Percentiles rank a stretch among this genome's conserved stretches.
Evolutionary conservation across 2,329 filamentous ascomycete genomes (phyloP).

Genomic region (Boeremia lycopersici): DNA sequence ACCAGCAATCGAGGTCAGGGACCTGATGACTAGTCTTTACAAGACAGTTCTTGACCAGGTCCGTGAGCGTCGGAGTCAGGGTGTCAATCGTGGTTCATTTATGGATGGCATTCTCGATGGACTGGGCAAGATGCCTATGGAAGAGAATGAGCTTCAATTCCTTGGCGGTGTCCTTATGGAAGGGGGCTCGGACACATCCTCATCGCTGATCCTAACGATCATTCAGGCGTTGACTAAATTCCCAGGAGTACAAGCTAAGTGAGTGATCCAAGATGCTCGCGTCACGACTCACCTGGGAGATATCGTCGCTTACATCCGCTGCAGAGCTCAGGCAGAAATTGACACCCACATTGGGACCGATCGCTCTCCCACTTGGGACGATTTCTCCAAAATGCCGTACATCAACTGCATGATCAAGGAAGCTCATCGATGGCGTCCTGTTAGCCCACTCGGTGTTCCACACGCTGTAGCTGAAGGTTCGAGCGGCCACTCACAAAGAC

Average conservation of each 20-base stretch:
- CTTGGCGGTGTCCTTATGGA: constrained; percentile 21
- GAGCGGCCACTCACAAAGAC: neutral
- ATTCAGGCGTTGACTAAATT: constrained; percentile 9
- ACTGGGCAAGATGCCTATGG: constrained; percentile 8
- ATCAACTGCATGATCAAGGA: constrained; percentile 32
- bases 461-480: constrained; percentile 10
- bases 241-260: constrained; percentile 6
- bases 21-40: constrained; percentile 21
- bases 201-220: constrained; percentile 1
- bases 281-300: neutral
- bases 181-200: constrained; percentile 32
- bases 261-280: neutral
- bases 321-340: constrained; percentile 1
- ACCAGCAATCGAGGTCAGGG: constrained; percentile 16
- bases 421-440: constrained; percentile 20
- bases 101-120: constrained; percentile 24
- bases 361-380: constrained; percentile 2
- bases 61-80: constrained; percentile 11
- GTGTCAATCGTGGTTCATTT: constrained; percentile 15
- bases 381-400: constrained; percentile 25
- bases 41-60: constrained; percentile 17
- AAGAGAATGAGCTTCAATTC: constrained; percentile 16
- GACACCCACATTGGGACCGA: neutral
- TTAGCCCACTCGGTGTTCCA: constrained; percentile 13
- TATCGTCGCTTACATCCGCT: neutral